Evolutionary conservation across 768 basidiomycete species (phyloP), one percentile per base, ranked within the genome.

Genomic region (Tylopilus sp.): DNA sequence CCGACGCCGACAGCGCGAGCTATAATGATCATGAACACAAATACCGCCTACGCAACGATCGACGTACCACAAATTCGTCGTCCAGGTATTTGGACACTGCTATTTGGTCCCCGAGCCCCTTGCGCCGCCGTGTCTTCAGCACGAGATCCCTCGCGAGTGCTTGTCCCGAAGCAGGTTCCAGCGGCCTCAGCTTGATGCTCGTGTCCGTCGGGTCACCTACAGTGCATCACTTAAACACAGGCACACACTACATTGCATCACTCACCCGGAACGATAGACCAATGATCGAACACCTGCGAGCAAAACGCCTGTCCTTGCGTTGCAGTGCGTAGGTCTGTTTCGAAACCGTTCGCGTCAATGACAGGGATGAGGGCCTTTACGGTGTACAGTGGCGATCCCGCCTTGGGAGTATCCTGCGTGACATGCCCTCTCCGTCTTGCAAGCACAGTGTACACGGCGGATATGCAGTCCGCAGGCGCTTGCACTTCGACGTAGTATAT

Each of bases 231-330:
- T 54, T 6, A 54, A n/a, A 44, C 26, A 24, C 19, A 19, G 17
- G 26, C 1, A 5, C n/a, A 33, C 31, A 33, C 38, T 10, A n/a
- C 14, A 25, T 53, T 38, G 21, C 17, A 3, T 53, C 45, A 74
- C 84, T 58, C 66, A 89, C 91, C 92, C 62, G 96, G 96, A n/a
- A 98, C 96, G 64, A 96, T 90, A 16, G 89, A 88, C 97, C 97
- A 99, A 64, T 99, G 97, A 70, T 98, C 96, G 71, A 98, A 99
- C 57, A 92, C 84, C 71, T 98, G 95, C 63, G 93, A 76, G 65
- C 94, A 97, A 76, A 98, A 98, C n/a, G 97, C 97, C 71, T 98
- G 97, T 25, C 97, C 97, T 72, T 97, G 93, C 24, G 97, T 99
- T 43, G 97, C 93, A 44, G 95, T 98, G 63, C 97, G 78, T 67